These are phyloP conservation scores for Cyberlindnera xishuangbannaensis DNA, from an alignment of 805 yeast species.

Conservation along the genomic window DNA sequence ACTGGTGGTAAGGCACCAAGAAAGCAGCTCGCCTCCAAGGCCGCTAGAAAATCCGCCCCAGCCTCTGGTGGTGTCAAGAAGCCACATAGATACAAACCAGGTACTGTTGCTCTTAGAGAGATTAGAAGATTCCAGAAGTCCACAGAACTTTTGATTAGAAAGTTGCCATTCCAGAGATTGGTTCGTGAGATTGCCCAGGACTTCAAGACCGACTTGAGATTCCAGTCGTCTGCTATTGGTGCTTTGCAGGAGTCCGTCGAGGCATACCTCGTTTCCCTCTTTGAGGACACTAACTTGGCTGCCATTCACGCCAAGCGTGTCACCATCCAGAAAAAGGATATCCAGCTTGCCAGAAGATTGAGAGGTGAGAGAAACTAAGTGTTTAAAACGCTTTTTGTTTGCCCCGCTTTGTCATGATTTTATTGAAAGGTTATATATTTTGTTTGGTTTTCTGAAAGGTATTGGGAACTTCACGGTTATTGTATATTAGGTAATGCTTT, in stretches of 20 bases:
- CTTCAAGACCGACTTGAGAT: slow-evolving; percentile 87
- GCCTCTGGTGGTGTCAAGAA: slow-evolving; percentile 89
- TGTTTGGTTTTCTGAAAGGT: slow-evolving; percentile 9
- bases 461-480: slow-evolving; percentile 14
- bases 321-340: slow-evolving; percentile 97
- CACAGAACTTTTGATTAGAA: slow-evolving; percentile 91
- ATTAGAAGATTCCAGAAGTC: slow-evolving; percentile 97
- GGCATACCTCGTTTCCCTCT: slow-evolving; percentile 92
- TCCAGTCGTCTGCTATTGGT: slow-evolving; percentile 96
- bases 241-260: slow-evolving; percentile 98
- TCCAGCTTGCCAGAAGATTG: slow-evolving; percentile 95
- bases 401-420: slow-evolving; percentile 7
- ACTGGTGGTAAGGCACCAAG: slow-evolving; percentile 97
- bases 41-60: slow-evolving; percentile 92
- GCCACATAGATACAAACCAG: slow-evolving; percentile 96
- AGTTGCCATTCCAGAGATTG: slow-evolving; percentile 95
- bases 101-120: slow-evolving; percentile 95
- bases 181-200: slow-evolving; percentile 96
- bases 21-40: slow-evolving; percentile 88
- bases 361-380: slow-evolving; percentile 89
- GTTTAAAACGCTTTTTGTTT: slow-evolving; percentile 5
- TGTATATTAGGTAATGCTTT: slow-evolving; percentile 20
- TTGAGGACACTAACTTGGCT: slow-evolving; percentile 97
- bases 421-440: slow-evolving; percentile 8
- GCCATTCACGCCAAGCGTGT: slow-evolving; percentile 99